Percentiles rank a stretch among this genome's conserved stretches.
Conservation (phyloP, 2,329 filamentous ascomycete genomes). For the Aspergillus piperis region DNA sequence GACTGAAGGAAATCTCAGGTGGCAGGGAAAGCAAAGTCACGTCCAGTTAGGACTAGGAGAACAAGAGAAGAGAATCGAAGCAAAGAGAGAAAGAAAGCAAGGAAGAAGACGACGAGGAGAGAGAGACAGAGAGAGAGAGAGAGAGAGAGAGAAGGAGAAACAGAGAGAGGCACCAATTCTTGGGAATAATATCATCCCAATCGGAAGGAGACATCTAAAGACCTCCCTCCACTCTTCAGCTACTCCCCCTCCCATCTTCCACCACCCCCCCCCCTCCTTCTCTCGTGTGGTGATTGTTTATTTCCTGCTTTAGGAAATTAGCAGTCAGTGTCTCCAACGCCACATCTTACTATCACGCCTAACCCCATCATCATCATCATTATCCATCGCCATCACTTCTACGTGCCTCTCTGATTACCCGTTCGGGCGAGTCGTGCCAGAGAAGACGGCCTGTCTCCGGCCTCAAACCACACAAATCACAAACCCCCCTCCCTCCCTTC, state of each 20-base stretch:
- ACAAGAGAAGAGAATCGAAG: neutral
- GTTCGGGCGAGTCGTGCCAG: too few species aligned
- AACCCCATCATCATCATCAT: neutral
- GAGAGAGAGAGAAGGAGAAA: neutral
- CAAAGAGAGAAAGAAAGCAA: conserved; percentile 1
- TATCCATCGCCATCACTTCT: neutral
- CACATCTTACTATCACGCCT: neutral
- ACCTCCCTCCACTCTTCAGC: neutral
- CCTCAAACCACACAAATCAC: neutral
- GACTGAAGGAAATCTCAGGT: too few species aligned
- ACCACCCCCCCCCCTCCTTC: neutral
- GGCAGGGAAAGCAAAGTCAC: too few species aligned
- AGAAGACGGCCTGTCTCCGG: too few species aligned
- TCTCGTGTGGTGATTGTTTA: neutral
- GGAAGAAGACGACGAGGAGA: conserved; percentile 5
- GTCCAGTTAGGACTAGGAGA: too few species aligned
- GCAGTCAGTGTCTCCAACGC: neutral
- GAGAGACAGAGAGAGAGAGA: neutral
- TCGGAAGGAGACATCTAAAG: neutral
- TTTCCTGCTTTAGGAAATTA: neutral
- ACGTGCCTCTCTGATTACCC: too few species aligned
- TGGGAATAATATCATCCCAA: conserved; percentile 11
- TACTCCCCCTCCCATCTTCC: neutral
- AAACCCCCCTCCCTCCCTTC: neutral
- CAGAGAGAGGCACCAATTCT: conserved; percentile 9